Evolutionary conservation across 306 rosid genomes (phyloP).

Genomic region (Vicia villosa): DNA sequence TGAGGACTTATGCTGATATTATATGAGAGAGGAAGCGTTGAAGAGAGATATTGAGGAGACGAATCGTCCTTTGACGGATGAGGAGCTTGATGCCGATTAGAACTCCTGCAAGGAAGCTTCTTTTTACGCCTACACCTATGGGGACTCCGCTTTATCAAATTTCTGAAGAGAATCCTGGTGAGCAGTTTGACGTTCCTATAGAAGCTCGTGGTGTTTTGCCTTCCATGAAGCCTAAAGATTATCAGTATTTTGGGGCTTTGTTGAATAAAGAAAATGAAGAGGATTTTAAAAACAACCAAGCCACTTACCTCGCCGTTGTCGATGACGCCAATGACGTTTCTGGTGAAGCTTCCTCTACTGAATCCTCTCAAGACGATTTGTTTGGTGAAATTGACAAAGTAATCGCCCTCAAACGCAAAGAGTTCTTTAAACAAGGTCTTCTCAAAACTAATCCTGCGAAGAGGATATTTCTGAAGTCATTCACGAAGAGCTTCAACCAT

Average conservation of each 20-base stretch:
- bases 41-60: constrained; percentile 49
- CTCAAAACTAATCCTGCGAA: too few relatives aligned
- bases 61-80: constrained; percentile 50
- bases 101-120: constrained; percentile 49
- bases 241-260: constrained; percentile 44
- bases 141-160: constrained; percentile 45
- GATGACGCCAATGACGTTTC: too few relatives aligned
- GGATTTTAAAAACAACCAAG: too few relatives aligned
- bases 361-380: too few relatives aligned
- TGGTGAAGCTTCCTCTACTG: too few relatives aligned
- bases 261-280: constrained; percentile 46
- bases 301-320: too few relatives aligned
- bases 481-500: too few relatives aligned
- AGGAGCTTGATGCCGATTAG: constrained; percentile 47
- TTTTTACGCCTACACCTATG: constrained; percentile 41
- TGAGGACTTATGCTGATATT: constrained; percentile 28
- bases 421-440: too few relatives aligned
- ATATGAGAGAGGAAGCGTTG: constrained; percentile 40
- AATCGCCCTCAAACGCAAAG: too few relatives aligned
- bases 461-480: too few relatives aligned
- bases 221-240: constrained; percentile 45
- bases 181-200: constrained; percentile 43
- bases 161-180: constrained; percentile 42
- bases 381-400: too few relatives aligned
- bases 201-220: constrained; percentile 46